Evolutionary conservation across 352 stramenopile genomes (phyloP).

Genomic region (Phytopythium sindhum): DNA sequence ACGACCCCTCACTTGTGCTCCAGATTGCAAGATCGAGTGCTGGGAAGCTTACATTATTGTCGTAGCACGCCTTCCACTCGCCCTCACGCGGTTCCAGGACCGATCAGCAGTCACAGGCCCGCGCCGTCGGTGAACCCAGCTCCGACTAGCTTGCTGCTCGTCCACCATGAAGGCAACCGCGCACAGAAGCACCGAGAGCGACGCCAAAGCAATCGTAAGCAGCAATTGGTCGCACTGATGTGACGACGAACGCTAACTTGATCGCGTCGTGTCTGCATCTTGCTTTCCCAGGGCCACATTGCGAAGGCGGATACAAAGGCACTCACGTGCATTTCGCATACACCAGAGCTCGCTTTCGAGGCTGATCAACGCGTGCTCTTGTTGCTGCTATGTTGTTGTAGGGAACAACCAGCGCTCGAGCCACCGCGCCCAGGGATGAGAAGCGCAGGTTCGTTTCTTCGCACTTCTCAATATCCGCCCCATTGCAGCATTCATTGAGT

Average conservation of each 20-base stretch:
- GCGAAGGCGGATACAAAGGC: slow-evolving; percentile 3
- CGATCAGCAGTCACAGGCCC: not conserved
- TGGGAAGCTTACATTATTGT: not conserved
- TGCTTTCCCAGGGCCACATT: not conserved
- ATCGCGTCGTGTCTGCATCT: not conserved
- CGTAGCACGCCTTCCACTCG: not conserved
- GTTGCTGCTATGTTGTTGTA: not conserved
- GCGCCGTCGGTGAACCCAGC: not conserved
- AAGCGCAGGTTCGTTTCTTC: slow-evolving; percentile 4
- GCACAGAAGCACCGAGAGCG: not conserved
- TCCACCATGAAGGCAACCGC: slow-evolving; percentile 4
- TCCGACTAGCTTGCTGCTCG: not conserved
- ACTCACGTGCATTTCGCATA: not conserved
- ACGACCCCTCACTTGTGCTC: not conserved
- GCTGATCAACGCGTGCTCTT: not conserved
- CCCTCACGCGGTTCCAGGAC: not conserved
- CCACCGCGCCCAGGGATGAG: not conserved
- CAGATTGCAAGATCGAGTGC: not conserved
- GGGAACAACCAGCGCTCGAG: not conserved
- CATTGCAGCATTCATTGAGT: not conserved
- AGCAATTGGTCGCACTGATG: not conserved
- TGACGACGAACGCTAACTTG: not conserved
- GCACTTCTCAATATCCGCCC: too few species aligned
- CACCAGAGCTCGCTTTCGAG: not conserved
- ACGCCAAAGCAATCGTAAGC: not conserved